Percentiles rank a stretch among this genome's conserved stretches.
Evolutionary conservation across 495 filamentous ascomycete genomes (phyloP).

Genomic region (Aspergillus cavernicola): DNA sequence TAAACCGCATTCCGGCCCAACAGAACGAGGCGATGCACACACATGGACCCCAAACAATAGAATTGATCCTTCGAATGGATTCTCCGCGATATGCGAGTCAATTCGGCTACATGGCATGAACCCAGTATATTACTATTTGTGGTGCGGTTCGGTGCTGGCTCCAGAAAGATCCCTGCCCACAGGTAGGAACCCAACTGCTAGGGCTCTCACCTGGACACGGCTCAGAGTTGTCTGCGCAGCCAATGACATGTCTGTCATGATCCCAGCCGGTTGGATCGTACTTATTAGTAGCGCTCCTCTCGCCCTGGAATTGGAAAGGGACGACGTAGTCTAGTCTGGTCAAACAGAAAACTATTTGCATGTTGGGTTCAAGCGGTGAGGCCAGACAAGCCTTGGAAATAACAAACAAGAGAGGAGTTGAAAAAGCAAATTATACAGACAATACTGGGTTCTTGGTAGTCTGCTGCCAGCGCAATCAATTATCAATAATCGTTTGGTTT

Average conservation of each 20-base stretch:
- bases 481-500: conserved; percentile 1
- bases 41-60: not conserved
- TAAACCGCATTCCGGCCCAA: conserved; percentile 6
- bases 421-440: not conserved
- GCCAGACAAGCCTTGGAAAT: conserved; percentile 1
- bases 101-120: conserved; percentile 4
- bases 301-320: conserved; percentile 2
- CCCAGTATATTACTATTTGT: not conserved
- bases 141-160: not conserved
- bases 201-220: not conserved
- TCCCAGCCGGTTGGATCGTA: conserved; percentile 1
- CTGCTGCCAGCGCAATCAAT: conserved; percentile 1
- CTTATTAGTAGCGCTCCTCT: conserved; percentile 2
- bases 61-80: not conserved
- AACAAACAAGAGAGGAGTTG: not conserved
- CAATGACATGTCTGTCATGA: not conserved
- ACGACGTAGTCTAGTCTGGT: no score
- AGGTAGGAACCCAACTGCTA: not conserved
- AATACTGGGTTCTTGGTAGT: no score
- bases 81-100: conserved; percentile 11
- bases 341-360: no score
- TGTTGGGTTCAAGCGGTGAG: conserved; percentile 11
- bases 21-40: conserved; percentile 4
- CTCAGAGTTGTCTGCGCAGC: not conserved
- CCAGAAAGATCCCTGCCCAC: not conserved